Conservation (phyloP, 148 eudicot genomes). For the Polygonum aviculare region DNA sequence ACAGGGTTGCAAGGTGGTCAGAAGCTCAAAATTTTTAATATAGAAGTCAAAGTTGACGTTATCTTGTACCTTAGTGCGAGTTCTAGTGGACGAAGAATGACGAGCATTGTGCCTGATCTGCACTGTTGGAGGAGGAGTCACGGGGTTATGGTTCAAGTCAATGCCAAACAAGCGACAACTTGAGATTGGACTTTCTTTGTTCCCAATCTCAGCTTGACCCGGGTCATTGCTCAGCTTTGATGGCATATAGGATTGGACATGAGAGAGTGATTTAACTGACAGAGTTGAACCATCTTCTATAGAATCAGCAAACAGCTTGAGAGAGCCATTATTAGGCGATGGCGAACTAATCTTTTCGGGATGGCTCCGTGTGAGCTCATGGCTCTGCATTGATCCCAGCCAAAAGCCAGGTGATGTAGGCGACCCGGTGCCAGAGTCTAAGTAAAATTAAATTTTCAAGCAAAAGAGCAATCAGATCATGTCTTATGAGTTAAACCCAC, state of each 20-base stretch:
- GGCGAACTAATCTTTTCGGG: slow-evolving; percentile 32
- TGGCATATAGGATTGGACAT: slow-evolving; percentile 21
- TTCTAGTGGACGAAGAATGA: slow-evolving; percentile 40
- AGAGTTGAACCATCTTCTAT: slow-evolving; percentile 21
- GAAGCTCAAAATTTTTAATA: background rate
- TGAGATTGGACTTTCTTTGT: slow-evolving; percentile 28
- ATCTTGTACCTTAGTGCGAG: slow-evolving; percentile 62
- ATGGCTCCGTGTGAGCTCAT: slow-evolving; percentile 25
- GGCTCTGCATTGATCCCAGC: slow-evolving; percentile 32
- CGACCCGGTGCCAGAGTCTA: slow-evolving; percentile 9
- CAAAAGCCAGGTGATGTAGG: slow-evolving; percentile 32
- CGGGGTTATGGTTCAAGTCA: slow-evolving; percentile 36
- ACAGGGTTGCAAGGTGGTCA: background rate
- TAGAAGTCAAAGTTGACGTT: background rate
- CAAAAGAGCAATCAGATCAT: background rate
- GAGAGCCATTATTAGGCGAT: slow-evolving; percentile 23
- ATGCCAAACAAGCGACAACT: slow-evolving; percentile 75
- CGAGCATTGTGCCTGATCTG: slow-evolving; percentile 16
- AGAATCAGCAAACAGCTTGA: slow-evolving; percentile 23
- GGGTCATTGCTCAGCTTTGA: slow-evolving; percentile 21
- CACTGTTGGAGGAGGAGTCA: slow-evolving; percentile 21
- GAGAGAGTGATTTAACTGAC: slow-evolving; percentile 18
- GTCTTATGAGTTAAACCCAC: background rate
- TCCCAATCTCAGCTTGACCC: slow-evolving; percentile 25
- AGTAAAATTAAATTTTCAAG: background rate